Percentiles rank a stretch among this genome's conserved stretches.
Evolutionary conservation across 164 flowering plant genomes (phyloP).

Genomic region (Paratinospora sagittata): DNA sequence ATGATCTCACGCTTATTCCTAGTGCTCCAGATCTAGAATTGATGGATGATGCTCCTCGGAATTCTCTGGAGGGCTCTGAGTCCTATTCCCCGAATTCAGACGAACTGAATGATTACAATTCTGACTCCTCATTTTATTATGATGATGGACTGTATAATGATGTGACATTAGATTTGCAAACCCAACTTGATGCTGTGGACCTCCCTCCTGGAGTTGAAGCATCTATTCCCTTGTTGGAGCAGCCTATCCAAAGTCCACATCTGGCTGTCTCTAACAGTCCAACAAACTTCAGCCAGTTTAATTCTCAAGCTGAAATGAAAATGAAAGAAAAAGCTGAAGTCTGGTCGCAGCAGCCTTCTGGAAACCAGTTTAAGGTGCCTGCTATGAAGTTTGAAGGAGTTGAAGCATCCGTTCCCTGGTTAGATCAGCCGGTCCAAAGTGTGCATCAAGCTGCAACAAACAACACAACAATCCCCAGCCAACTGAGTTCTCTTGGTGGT

Average conservation of each 20-base stretch:
- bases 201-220: slow-evolving; percentile 14
- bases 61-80: too few species aligned
- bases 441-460: too few species aligned
- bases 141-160: not conserved
- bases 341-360: slow-evolving; percentile 34
- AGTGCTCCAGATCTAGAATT: too few species aligned
- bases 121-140: not conserved
- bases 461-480: too few species aligned
- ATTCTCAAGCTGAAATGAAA: slow-evolving; percentile 3
- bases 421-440: too few species aligned
- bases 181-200: slow-evolving; percentile 14
- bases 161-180: slow-evolving; percentile 17
- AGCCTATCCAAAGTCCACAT: slow-evolving; percentile 10
- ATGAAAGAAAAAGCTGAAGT: too few species aligned
- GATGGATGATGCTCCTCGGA: too few species aligned
- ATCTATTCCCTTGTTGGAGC: slow-evolving; percentile 11
- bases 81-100: not conserved
- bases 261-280: slow-evolving; percentile 20
- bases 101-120: not conserved
- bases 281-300: slow-evolving; percentile 3
- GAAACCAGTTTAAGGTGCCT: too few species aligned
- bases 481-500: too few species aligned
- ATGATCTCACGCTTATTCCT: too few species aligned
- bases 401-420: too few species aligned
- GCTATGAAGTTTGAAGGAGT: too few species aligned